A percentile compares a stretch with the other conserved stretches of the same genome.
These are phyloP conservation scores for Plenodomus lindquistii DNA, from an alignment of 2,329 filamentous ascomycete species.

Conservation along the genomic window DNA sequence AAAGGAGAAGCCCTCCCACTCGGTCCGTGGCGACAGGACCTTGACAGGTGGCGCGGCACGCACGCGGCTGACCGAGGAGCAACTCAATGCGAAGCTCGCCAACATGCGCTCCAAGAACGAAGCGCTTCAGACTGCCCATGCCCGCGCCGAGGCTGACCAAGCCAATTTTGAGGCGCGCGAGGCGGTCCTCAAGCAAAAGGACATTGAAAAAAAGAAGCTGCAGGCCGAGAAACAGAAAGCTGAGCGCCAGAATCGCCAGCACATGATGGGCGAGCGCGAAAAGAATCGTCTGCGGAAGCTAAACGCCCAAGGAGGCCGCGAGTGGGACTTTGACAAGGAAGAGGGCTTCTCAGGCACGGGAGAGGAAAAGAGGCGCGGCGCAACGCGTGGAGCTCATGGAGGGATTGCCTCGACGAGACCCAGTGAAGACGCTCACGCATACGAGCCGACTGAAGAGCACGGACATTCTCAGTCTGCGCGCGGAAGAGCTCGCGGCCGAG, in stretches of 20 bases:
- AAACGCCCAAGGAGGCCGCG: slow-evolving; percentile 60
- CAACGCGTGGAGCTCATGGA: slow-evolving; percentile 57
- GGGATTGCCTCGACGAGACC: slow-evolving; percentile 47
- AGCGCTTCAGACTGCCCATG: slow-evolving; percentile 62
- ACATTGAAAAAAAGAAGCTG: slow-evolving; percentile 45
- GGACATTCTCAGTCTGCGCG: slow-evolving; percentile 13
- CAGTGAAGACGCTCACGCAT: slow-evolving; percentile 27
- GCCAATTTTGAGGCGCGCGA: slow-evolving; percentile 68
- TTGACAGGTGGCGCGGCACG: slow-evolving; percentile 39
- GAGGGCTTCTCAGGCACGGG: slow-evolving; percentile 54
- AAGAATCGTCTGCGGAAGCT: slow-evolving; percentile 63
- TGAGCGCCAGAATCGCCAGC: slow-evolving; percentile 57
- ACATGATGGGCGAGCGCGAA: slow-evolving; percentile 66
- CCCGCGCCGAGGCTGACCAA: slow-evolving; percentile 68
- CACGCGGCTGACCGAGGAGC: slow-evolving; percentile 61
- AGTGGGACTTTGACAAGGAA: slow-evolving; percentile 68
- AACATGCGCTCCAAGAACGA: slow-evolving; percentile 65
- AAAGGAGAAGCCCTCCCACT: slow-evolving; percentile 28
- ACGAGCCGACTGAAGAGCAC: slow-evolving; percentile 20
- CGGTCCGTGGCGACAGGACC: slow-evolving; percentile 40
- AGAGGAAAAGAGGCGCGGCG: slow-evolving; percentile 49
- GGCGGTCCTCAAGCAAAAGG: slow-evolving; percentile 58
- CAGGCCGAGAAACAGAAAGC: slow-evolving; percentile 44
- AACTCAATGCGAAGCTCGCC: slow-evolving; percentile 64
- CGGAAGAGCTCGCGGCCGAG: slow-evolving; percentile 39